Conservation (phyloP, 495 filamentous ascomycete species). For the Ramalina peruviana region DNA sequence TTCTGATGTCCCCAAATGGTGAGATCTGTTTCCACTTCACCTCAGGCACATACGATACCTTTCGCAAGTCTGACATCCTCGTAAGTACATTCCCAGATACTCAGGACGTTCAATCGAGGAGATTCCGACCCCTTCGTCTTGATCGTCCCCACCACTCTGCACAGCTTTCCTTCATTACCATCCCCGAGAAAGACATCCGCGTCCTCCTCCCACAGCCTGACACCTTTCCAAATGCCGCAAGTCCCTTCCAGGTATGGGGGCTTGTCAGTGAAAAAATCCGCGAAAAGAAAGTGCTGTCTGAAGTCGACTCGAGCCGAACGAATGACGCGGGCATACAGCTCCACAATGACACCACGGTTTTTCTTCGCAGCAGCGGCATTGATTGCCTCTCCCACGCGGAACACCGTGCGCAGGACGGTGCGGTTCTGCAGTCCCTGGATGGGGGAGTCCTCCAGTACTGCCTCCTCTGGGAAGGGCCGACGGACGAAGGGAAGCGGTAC, state of each 20-base stretch:
- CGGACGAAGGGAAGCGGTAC: slow-evolving; percentile 12
- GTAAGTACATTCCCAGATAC: slow-evolving; percentile 16
- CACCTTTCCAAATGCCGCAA: slow-evolving; percentile 16
- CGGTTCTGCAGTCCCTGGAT: slow-evolving; percentile 10
- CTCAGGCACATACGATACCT: slow-evolving; percentile 13
- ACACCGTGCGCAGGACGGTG: slow-evolving; percentile 12
- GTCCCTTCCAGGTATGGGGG: slow-evolving; percentile 15
- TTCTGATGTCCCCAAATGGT: not conserved
- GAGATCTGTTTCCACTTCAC: not conserved
- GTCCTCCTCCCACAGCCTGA: slow-evolving; percentile 14
- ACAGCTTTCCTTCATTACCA: slow-evolving; percentile 12
- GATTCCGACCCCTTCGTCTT: slow-evolving; percentile 1
- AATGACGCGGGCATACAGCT: slow-evolving; percentile 14
- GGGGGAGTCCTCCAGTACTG: slow-evolving; percentile 10
- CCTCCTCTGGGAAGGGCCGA: slow-evolving; percentile 6
- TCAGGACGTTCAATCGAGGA: slow-evolving; percentile 14
- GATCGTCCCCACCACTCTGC: slow-evolving; percentile 13
- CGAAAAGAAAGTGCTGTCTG: slow-evolving; percentile 17
- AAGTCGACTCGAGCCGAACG: slow-evolving; percentile 7
- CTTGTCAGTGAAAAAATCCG: slow-evolving; percentile 17
- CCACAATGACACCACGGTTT: slow-evolving; percentile 11
- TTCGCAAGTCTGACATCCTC: slow-evolving; percentile 17
- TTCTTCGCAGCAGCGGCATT: slow-evolving; percentile 11
- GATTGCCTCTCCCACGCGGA: slow-evolving; percentile 18
- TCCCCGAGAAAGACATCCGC: slow-evolving; percentile 12